Evolutionary conservation across 2,329 filamentous ascomycete genomes (phyloP).

Genomic region (Ceratocystis huliohia): DNA sequence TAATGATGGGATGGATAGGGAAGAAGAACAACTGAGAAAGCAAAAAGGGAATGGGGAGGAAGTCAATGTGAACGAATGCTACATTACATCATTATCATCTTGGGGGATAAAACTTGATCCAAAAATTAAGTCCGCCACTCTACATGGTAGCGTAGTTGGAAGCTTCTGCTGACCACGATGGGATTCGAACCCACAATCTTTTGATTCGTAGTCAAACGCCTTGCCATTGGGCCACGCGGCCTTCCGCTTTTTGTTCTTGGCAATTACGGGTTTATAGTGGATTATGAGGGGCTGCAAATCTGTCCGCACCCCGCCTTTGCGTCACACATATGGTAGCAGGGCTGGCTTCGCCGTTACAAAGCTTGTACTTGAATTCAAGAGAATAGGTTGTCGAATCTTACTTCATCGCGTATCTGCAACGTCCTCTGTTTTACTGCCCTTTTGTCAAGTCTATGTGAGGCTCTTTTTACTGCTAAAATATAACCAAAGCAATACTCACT

Average conservation of each 20-base stretch:
- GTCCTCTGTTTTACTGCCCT: background rate
- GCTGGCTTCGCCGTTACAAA: background rate
- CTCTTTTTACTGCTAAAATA: background rate
- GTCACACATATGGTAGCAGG: background rate
- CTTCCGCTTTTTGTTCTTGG: constrained; percentile 4
- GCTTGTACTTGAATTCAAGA: too few relatives aligned
- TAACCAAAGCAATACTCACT: background rate
- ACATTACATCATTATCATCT: background rate
- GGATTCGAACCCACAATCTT: constrained; percentile 16
- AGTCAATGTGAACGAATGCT: background rate
- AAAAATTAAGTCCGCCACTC: fast-evolving
- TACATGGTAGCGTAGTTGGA: too few relatives aligned
- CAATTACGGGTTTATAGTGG: background rate
- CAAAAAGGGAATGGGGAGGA: background rate
- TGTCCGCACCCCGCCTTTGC: background rate
- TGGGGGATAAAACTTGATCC: too few relatives aligned
- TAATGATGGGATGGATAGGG: background rate
- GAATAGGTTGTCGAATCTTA: too few relatives aligned
- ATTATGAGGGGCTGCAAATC: background rate
- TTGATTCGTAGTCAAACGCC: constrained; percentile 18
- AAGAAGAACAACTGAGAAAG: background rate
- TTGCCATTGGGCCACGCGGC: constrained; percentile 17
- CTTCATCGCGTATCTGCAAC: too few relatives aligned
- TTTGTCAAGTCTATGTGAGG: background rate
- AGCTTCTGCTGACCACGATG: constrained; percentile 8